Conservation (phyloP, 345 rosid genomes). For the Arabidopsis suecica region DNA sequence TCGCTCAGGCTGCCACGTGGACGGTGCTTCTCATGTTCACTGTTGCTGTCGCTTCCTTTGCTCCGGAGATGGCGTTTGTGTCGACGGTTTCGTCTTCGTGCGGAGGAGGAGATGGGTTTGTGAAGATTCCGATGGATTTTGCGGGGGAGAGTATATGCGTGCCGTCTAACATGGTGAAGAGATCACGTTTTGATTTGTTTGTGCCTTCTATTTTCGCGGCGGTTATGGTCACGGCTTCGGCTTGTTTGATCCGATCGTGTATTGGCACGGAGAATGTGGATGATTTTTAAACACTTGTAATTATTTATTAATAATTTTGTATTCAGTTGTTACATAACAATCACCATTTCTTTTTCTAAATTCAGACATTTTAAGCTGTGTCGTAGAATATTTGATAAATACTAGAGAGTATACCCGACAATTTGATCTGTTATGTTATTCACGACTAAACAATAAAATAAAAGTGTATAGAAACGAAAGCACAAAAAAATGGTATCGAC, state of each 20-base stretch:
- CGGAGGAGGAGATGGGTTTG: constrained; percentile 36
- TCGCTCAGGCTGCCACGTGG: constrained; percentile 39
- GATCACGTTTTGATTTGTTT: constrained; percentile 32
- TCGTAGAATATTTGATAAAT: neutral
- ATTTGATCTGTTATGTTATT: neutral
- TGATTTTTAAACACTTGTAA: neutral
- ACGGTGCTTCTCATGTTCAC: constrained; percentile 42
- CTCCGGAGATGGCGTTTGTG: constrained; percentile 42
- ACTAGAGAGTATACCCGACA: neutral
- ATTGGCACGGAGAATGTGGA: constrained; percentile 15
- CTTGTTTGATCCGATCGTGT: constrained; percentile 47
- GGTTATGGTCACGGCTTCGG: constrained; percentile 43
- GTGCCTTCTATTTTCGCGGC: constrained; percentile 43
- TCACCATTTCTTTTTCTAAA: neutral
- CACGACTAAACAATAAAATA: neutral
- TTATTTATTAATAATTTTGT: neutral
- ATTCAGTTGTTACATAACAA: neutral
- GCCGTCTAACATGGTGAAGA: constrained; percentile 41
- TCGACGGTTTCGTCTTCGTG: constrained; percentile 41
- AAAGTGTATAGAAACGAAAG: too few species aligned
- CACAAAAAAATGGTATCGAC: too few species aligned
- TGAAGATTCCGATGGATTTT: constrained; percentile 41
- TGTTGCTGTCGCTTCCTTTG: constrained; percentile 43
- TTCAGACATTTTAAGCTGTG: neutral
- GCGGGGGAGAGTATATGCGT: constrained; percentile 40